A percentile compares a stretch with the other conserved stretches of the same genome.
phyloP scores from a whole-genome alignment of 495 filamentous ascomycete genomes.

The Annulohypoxylon stygium region DNA sequence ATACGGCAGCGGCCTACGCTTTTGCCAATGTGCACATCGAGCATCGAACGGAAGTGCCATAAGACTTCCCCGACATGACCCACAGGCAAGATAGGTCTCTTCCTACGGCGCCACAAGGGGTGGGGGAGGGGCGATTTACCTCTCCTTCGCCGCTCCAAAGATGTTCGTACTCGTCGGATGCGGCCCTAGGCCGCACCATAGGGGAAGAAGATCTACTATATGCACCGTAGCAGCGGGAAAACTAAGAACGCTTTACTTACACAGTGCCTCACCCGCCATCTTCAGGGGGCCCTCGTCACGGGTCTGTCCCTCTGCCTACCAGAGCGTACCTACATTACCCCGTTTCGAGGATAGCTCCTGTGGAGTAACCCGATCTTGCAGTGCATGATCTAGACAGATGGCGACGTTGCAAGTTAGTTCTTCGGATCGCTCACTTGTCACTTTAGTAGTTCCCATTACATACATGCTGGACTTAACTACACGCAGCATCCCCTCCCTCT shows the following conservation, averaged over 20 bases:
- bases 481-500: neutral
- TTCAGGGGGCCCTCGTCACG: slow-evolving; percentile 1
- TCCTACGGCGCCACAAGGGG: slow-evolving; percentile 33
- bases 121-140: slow-evolving; percentile 34
- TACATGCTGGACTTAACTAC: slow-evolving; percentile 8
- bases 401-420: slow-evolving; percentile 27
- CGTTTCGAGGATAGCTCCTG: slow-evolving; percentile 39
- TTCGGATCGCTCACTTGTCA: slow-evolving; percentile 46
- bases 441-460: slow-evolving; percentile 21
- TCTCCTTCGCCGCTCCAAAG: slow-evolving; percentile 17
- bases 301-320: neutral
- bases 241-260: slow-evolving; percentile 12
- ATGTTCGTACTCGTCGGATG: slow-evolving; percentile 23
- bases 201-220: slow-evolving; percentile 18
- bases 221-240: slow-evolving; percentile 8
- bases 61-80: slow-evolving; percentile 39
- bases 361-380: slow-evolving; percentile 55
- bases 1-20: slow-evolving; percentile 17
- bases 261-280: slow-evolving; percentile 24
- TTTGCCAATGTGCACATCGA: slow-evolving; percentile 13
- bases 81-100: slow-evolving; percentile 31
- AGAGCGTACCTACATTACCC: slow-evolving; percentile 9
- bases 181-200: slow-evolving; percentile 31
- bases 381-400: slow-evolving; percentile 49
- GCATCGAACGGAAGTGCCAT: slow-evolving; percentile 32